Conservation (phyloP, 495 filamentous ascomycete species). For the Xylaria flabelliformis region DNA sequence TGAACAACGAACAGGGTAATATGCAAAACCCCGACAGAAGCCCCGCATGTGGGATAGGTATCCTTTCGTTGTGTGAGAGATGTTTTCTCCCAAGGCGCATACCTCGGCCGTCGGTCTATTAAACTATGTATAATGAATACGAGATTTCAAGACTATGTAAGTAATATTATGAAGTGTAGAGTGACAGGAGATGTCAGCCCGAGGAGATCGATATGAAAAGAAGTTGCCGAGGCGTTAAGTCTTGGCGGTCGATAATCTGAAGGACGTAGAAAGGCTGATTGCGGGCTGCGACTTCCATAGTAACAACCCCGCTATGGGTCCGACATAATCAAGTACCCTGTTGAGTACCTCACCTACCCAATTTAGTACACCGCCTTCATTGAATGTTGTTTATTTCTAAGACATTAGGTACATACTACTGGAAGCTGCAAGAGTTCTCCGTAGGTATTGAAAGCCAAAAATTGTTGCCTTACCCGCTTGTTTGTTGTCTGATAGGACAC, state of each 20-base stretch:
- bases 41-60: conserved; percentile 22
- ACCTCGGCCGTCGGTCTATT: not conserved
- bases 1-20: not conserved
- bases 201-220: conserved; percentile 1
- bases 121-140: not conserved
- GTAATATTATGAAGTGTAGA: not conserved
- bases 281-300: not conserved
- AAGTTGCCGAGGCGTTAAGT: conserved; percentile 23
- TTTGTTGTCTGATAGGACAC: too few species aligned
- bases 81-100: not conserved
- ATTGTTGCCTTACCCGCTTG: too few species aligned
- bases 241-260: conserved; percentile 10
- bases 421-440: too few species aligned
- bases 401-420: not conserved
- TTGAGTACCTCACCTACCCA: not conserved
- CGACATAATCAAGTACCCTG: not conserved
- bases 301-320: conserved; percentile 12
- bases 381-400: not conserved
- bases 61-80: not conserved
- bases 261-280: not conserved
- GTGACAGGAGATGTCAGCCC: not conserved
- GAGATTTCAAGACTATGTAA: not conserved
- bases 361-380: not conserved
- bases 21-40: conserved; percentile 14
- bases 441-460: too few species aligned